Conservation (phyloP, 2,329 filamentous ascomycete genomes). For the Exophiala oligosperma region DNA sequence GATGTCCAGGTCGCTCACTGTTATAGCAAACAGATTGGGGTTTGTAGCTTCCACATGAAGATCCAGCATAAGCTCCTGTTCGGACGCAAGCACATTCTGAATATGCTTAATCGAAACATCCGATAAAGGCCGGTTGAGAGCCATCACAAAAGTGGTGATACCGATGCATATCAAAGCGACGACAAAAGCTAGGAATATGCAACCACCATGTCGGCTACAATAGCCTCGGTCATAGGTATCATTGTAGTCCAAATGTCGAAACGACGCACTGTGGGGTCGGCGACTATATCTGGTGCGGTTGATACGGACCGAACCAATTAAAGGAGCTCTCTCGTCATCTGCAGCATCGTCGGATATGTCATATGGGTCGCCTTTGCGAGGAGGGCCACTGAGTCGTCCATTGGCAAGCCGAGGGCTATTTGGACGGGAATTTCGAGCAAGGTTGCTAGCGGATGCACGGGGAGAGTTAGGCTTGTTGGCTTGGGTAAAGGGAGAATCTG, state of each 20-base stretch:
- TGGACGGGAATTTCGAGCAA: conserved; percentile 62
- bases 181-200: conserved; percentile 78
- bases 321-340: conserved; percentile 84
- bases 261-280: conserved; percentile 55
- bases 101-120: conserved; percentile 78
- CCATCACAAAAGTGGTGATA: conserved; percentile 84
- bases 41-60: conserved; percentile 85
- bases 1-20: conserved; percentile 81
- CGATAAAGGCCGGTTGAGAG: conserved; percentile 82
- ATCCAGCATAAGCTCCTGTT: conserved; percentile 94
- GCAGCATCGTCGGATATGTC: conserved; percentile 81
- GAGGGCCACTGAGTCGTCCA: conserved; percentile 44
- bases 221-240: conserved; percentile 64
- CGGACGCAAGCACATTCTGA: conserved; percentile 85
- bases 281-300: conserved; percentile 59
- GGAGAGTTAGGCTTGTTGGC: conserved; percentile 64
- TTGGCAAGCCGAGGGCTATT: conserved; percentile 65
- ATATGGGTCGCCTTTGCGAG: conserved; percentile 65
- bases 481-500: conserved; percentile 75
- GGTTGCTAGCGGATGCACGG: conserved; percentile 44
- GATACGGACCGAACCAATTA: conserved; percentile 67
- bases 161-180: conserved; percentile 80
- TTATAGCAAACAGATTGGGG: conserved; percentile 87
- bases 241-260: conserved; percentile 73
- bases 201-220: conserved; percentile 79